phyloP scores from a whole-genome alignment of 2,329 filamentous ascomycete species.

The Scedosporium aurantiacum region DNA sequence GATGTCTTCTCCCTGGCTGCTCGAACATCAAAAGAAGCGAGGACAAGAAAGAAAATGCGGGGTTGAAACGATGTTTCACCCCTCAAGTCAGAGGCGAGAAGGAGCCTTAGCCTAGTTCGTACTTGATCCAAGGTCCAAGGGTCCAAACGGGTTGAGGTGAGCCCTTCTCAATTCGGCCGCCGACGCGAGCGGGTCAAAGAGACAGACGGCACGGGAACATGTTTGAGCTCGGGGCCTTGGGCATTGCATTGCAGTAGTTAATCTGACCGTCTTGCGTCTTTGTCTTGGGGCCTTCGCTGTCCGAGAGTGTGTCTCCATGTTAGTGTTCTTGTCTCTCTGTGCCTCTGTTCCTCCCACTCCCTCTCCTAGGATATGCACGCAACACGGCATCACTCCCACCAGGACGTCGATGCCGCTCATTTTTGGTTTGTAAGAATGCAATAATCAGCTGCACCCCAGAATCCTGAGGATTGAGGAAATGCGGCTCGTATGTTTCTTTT shows the following conservation, averaged over 20 bases:
- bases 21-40: no score
- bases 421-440: background rate
- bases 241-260: background rate
- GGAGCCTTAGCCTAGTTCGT: background rate
- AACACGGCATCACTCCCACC: background rate
- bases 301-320: background rate
- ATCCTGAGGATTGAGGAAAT: background rate
- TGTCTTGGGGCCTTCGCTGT: background rate
- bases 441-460: constrained; percentile 1
- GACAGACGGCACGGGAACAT: background rate
- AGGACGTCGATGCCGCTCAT: background rate
- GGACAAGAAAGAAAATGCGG: background rate
- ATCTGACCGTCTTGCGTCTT: background rate
- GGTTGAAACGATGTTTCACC: background rate
- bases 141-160: background rate
- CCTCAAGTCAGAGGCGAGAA: background rate
- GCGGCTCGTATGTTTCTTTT: no score
- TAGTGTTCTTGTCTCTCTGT: background rate
- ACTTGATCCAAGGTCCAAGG: background rate
- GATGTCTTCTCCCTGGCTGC: background rate
- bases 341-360: background rate
- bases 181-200: background rate
- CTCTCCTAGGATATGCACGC: background rate
- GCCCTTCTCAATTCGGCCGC: background rate
- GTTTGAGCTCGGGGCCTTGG: background rate